Percentiles rank a stretch among this genome's conserved stretches.
Evolutionary conservation across 1,284 basidiomycete genomes (phyloP).

Genomic region (Irpex rosettiformis): DNA sequence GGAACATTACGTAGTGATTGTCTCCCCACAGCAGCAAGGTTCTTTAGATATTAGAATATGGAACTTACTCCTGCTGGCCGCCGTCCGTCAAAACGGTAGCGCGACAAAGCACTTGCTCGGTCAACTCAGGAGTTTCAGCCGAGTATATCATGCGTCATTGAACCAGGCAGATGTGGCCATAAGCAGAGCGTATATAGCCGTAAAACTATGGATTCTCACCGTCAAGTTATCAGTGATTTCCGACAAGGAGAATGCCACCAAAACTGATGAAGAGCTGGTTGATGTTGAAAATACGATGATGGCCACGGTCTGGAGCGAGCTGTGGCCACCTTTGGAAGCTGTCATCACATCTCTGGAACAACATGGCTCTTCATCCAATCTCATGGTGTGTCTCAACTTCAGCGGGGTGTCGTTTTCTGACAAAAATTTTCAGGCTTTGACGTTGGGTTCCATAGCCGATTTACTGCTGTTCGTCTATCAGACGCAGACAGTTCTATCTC

Average conservation of each 20-base stretch:
- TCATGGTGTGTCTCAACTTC: conserved; percentile 37
- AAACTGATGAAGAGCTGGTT: neutral
- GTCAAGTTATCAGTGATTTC: conserved; percentile 34
- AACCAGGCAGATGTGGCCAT: conserved; percentile 30
- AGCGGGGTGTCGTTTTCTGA: neutral
- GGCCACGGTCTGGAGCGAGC: conserved; percentile 61
- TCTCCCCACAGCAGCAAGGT: conserved; percentile 32
- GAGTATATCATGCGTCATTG: conserved; percentile 43
- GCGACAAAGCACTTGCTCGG: conserved; percentile 40
- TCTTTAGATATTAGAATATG: conserved; percentile 50
- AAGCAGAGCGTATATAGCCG: conserved; percentile 61
- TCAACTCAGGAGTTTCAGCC: conserved; percentile 47
- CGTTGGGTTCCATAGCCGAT: conserved; percentile 58
- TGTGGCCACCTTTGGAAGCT: conserved; percentile 66
- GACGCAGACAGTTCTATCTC: conserved; percentile 47
- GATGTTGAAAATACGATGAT: conserved; percentile 2
- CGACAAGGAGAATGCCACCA: neutral
- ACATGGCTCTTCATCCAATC: conserved; percentile 42
- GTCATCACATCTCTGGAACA: conserved; percentile 47
- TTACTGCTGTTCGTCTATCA: conserved; percentile 60
- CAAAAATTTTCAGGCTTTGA: conserved; percentile 45
- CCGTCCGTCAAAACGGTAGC: conserved; percentile 40
- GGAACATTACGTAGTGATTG: conserved; percentile 8
- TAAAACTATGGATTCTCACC: conserved; percentile 68
- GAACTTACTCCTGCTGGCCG: conserved; percentile 57